Conservation (phyloP, 805 yeast species). For the Saccharomycopsis javanensis region DNA sequence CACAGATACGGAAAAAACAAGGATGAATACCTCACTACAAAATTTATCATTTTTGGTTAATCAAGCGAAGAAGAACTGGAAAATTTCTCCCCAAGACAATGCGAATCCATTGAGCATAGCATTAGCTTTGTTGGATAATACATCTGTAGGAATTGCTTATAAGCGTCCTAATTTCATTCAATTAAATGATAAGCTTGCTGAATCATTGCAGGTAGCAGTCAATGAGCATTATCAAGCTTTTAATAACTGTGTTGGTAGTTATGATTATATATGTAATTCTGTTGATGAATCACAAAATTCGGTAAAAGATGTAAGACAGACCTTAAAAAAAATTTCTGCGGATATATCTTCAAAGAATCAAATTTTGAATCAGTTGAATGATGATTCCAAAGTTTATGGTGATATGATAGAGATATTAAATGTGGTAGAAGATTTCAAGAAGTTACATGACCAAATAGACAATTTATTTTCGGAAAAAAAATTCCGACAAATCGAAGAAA, state of each 20-base stretch:
- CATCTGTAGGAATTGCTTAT: conserved; percentile 86
- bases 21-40: conserved; percentile 17
- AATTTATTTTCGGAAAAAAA: conserved; percentile 56
- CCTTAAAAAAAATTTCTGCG: conserved; percentile 38
- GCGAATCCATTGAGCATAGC: conserved; percentile 81
- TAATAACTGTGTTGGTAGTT: conserved; percentile 77
- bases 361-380: conserved; percentile 53
- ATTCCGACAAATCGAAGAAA: conserved; percentile 53
- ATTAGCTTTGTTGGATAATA: conserved; percentile 68
- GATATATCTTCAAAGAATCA: conserved; percentile 48
- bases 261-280: conserved; percentile 56
- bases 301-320: conserved; percentile 37
- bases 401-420: conserved; percentile 65
- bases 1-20: conserved; percentile 18
- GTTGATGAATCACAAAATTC: conserved; percentile 58
- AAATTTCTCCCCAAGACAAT: conserved; percentile 38
- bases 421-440: conserved; percentile 50
- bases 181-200: conserved; percentile 46
- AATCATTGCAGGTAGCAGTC: conserved; percentile 57
- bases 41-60: conserved; percentile 10
- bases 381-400: conserved; percentile 48
- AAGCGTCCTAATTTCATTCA: conserved; percentile 56
- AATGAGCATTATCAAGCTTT: conserved; percentile 76
- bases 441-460: conserved; percentile 56
- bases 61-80: conserved; percentile 37